Conservation (phyloP, 306 rosid species). For the Prunus persica region Prunus_persica_NCBIv2 NC_034015.1:20796001-20796500, state of each 20-base stretch:
- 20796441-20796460: neutral
- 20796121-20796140: constrained; percentile 64
- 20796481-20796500: neutral
- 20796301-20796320: constrained; percentile 21
- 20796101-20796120: constrained; percentile 54
- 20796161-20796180: constrained; percentile 74
- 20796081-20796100: constrained; percentile 58
- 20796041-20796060: constrained; percentile 71
- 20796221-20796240: constrained; percentile 72
- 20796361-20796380: constrained; percentile 90
- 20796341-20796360: constrained; percentile 93
- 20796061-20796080: constrained; percentile 94
- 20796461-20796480: neutral
- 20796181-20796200: constrained; percentile 76
- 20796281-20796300: constrained; percentile 9
- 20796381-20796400: constrained; percentile 82
- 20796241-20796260: neutral
- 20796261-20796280: neutral
- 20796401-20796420: constrained; percentile 96
- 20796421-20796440: constrained; percentile 22
- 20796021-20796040: constrained; percentile 74
- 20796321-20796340: constrained; percentile 86
- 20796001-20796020: constrained; percentile 80
- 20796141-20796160: constrained; percentile 63
- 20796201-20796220: constrained; percentile 80